These are phyloP conservation scores for Ammopiptanthus mongolicus DNA, from an alignment of 306 rosid genomes.

Conservation along the genomic window DNA sequence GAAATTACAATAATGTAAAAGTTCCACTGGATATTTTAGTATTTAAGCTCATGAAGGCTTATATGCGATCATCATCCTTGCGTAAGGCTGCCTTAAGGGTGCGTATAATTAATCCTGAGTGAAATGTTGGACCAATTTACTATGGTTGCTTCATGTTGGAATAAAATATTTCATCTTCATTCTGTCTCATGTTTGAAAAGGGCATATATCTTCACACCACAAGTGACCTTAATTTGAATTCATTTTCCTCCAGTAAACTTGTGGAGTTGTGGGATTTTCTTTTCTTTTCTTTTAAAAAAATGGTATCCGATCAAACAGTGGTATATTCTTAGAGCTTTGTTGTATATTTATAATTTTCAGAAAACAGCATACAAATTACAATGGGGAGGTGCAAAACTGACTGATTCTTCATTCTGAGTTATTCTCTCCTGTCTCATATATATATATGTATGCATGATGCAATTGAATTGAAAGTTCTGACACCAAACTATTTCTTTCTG, in stretches of 20 bases:
- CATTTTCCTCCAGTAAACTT: not conserved
- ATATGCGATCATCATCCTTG: slow-evolving; percentile 87
- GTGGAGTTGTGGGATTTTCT: not conserved
- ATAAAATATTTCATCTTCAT: slow-evolving; percentile 15
- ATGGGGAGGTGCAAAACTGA: not conserved
- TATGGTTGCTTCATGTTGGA: not conserved
- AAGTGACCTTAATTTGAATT: not conserved
- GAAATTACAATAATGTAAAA: slow-evolving; percentile 57
- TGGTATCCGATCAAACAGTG: not conserved
- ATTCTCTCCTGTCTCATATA: too few species aligned
- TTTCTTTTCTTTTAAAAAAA: not conserved
- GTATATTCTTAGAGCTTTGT: not conserved
- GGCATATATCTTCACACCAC: not conserved
- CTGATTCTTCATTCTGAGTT: not conserved
- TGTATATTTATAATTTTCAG: not conserved
- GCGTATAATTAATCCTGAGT: slow-evolving; percentile 26
- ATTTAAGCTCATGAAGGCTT: slow-evolving; percentile 81
- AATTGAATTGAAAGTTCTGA: slow-evolving; percentile 21
- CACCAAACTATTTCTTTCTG: not conserved
- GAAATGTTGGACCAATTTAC: slow-evolving; percentile 9
- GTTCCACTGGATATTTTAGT: slow-evolving; percentile 82
- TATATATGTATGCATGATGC: not conserved
- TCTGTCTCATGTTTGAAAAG: not conserved
- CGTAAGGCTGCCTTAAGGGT: slow-evolving; percentile 99
- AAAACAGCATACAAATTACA: not conserved